phyloP scores from a whole-genome alignment of 1,139 yeast genomes.

The Trichomonascaceae sp. region DNA sequence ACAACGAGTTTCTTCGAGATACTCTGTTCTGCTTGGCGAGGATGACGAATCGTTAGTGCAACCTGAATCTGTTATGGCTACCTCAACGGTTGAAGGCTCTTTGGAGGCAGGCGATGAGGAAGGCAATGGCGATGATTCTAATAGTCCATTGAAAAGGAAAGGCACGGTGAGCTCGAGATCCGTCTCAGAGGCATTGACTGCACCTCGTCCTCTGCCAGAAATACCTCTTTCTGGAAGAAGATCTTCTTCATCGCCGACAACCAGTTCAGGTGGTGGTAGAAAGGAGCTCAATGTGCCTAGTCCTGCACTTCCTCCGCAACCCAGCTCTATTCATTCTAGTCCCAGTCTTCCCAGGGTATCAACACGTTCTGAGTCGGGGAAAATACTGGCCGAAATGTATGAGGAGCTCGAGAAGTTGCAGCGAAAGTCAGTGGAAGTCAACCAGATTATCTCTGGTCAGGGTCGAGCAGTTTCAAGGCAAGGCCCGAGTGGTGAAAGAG shows the following conservation, averaged over 20 bases:
- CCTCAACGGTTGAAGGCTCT: neutral
- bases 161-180: slow-evolving; percentile 2
- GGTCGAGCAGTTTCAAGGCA: neutral
- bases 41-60: neutral
- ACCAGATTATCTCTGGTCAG: neutral
- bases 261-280: slow-evolving; percentile 2
- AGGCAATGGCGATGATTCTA: neutral
- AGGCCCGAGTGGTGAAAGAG: neutral
- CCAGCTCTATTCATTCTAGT: neutral
- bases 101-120: neutral
- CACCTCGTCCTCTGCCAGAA: slow-evolving; percentile 14
- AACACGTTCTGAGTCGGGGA: slow-evolving; percentile 21
- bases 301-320: neutral
- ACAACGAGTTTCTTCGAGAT: slow-evolving; percentile 6
- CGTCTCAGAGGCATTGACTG: slow-evolving; percentile 5
- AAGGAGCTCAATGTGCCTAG: neutral
- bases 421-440: slow-evolving; percentile 20
- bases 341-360: slow-evolving; percentile 1
- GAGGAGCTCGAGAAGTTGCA: slow-evolving; percentile 27
- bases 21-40: slow-evolving; percentile 11
- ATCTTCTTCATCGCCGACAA: slow-evolving; percentile 5
- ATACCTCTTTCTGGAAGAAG: slow-evolving; percentile 8
- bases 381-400: slow-evolving; percentile 26
- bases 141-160: neutral
- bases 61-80: neutral